phyloP scores from a whole-genome alignment of 2,329 filamentous ascomycete species.

The Aspergillus clavatus region DNA sequence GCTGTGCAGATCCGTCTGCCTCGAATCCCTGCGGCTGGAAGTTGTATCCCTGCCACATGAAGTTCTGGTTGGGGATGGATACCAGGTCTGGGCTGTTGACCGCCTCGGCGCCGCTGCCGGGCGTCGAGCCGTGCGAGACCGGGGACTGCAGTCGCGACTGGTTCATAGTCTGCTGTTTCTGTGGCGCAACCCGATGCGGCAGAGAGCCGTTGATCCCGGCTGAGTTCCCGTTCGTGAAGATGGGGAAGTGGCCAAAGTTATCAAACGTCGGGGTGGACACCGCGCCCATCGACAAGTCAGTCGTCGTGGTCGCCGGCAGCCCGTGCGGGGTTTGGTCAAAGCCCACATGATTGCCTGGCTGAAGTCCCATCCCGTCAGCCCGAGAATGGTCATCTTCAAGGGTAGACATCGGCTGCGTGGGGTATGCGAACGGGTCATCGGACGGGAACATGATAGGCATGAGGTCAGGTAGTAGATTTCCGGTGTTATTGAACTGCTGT shows the following conservation, averaged over 20 bases:
- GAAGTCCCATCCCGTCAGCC: slow-evolving; percentile 20
- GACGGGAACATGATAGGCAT: slow-evolving; percentile 50
- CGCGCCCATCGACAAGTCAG: slow-evolving; percentile 12
- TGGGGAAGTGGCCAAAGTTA: slow-evolving; percentile 21
- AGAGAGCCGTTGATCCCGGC: slow-evolving; percentile 23
- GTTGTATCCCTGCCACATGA: slow-evolving; percentile 39
- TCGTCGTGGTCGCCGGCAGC: slow-evolving; percentile 14
- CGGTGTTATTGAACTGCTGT: slow-evolving; percentile 29
- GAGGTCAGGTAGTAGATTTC: slow-evolving; percentile 43
- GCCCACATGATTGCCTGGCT: slow-evolving; percentile 16
- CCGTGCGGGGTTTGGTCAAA: slow-evolving; percentile 18
- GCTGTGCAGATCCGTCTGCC: slow-evolving; percentile 17
- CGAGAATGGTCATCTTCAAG: slow-evolving; percentile 42
- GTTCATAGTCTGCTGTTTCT: slow-evolving; percentile 15
- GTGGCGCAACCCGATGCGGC: slow-evolving; percentile 23
- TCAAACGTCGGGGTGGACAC: slow-evolving; percentile 25
- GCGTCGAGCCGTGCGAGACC: slow-evolving; percentile 29
- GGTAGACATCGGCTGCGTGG: slow-evolving; percentile 46
- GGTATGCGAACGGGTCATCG: slow-evolving; percentile 48
- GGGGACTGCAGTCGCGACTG: slow-evolving; percentile 32
- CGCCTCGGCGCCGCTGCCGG: slow-evolving; percentile 20
- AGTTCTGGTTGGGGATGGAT: slow-evolving; percentile 39
- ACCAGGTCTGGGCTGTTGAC: slow-evolving; percentile 40
- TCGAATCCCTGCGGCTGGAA: slow-evolving; percentile 24
- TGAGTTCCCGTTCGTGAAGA: slow-evolving; percentile 20